Percentiles rank a stretch among this genome's conserved stretches.
Conservation (phyloP, 805 yeast genomes). For the Suhomyces emberorum region DNA sequence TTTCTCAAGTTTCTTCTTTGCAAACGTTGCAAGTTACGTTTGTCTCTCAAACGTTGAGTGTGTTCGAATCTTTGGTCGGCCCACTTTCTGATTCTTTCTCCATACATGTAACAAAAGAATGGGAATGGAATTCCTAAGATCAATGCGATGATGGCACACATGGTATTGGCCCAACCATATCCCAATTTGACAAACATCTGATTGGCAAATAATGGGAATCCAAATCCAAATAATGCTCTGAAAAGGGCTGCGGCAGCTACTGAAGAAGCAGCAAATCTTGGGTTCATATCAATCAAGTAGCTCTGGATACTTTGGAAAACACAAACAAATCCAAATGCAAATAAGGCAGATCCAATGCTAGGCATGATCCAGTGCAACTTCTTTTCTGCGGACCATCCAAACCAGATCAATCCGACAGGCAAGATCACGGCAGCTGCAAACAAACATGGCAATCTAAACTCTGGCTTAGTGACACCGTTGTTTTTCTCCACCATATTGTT, state of each 20-base stretch:
- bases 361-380: slow-evolving; percentile 62
- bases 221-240: slow-evolving; percentile 64
- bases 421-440: slow-evolving; percentile 48
- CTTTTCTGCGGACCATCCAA: slow-evolving; percentile 67
- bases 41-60: slow-evolving; percentile 46
- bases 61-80: slow-evolving; percentile 49
- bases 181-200: slow-evolving; percentile 55
- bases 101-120: slow-evolving; percentile 50
- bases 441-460: slow-evolving; percentile 53
- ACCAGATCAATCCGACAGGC: slow-evolving; percentile 63
- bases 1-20: slow-evolving; percentile 13
- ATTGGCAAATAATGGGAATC: slow-evolving; percentile 64
- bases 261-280: slow-evolving; percentile 65
- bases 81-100: slow-evolving; percentile 57
- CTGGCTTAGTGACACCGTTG: slow-evolving; percentile 58
- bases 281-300: slow-evolving; percentile 69
- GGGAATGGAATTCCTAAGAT: slow-evolving; percentile 69
- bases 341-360: slow-evolving; percentile 55
- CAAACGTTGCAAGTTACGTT: slow-evolving; percentile 36
- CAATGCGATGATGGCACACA: slow-evolving; percentile 56
- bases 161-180: slow-evolving; percentile 69
- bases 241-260: slow-evolving; percentile 67
- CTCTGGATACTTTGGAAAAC: slow-evolving; percentile 68
- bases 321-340: slow-evolving; percentile 56
- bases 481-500: slow-evolving; percentile 35